These are phyloP conservation scores for Phyllostachys edulis DNA, from an alignment of 176 grass and related monocot species.

Conservation along the genomic window DNA sequence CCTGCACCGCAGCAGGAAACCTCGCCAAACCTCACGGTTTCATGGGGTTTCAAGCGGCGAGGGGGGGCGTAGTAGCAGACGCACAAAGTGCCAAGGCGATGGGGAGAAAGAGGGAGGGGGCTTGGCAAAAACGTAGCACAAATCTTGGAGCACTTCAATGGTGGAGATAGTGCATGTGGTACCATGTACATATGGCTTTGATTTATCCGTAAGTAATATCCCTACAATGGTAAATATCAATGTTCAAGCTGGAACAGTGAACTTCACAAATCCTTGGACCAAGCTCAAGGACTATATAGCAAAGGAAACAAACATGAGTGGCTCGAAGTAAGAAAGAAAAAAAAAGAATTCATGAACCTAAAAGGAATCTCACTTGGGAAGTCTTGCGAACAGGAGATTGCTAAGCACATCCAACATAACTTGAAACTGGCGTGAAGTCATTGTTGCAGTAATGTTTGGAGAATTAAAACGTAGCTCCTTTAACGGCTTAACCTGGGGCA, in stretches of 20 bases:
- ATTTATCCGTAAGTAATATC: background rate
- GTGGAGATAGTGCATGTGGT: too few relatives aligned
- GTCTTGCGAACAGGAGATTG: constrained; percentile 88
- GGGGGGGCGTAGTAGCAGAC: too few relatives aligned
- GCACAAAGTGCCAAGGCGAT: too few relatives aligned
- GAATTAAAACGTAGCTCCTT: constrained; percentile 95
- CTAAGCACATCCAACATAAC: constrained; percentile 96
- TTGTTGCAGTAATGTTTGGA: constrained; percentile 90
- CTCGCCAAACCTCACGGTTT: too few relatives aligned
- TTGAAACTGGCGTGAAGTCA: constrained; percentile 99
- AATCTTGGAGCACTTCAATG: too few relatives aligned
- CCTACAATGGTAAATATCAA: background rate
- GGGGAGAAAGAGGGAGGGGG: too few relatives aligned
- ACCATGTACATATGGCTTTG: too few relatives aligned
- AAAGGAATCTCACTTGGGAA: constrained; percentile 78
- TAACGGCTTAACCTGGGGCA: constrained; percentile 82
- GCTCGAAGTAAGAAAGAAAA: background rate
- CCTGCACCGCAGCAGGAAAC: too few relatives aligned
- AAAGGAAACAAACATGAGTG: constrained; percentile 15
- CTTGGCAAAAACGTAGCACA: too few relatives aligned
- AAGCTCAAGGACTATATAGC: constrained; percentile 3
- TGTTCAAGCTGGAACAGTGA: background rate
- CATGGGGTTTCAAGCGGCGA: too few relatives aligned
- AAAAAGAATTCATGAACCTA: constrained; percentile 9
- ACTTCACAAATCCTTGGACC: background rate